Evolutionary conservation across 257 asterid genomes (phyloP), one percentile per base, ranked within the genome.

Genomic region (Eucommia ulmoides): DNA sequence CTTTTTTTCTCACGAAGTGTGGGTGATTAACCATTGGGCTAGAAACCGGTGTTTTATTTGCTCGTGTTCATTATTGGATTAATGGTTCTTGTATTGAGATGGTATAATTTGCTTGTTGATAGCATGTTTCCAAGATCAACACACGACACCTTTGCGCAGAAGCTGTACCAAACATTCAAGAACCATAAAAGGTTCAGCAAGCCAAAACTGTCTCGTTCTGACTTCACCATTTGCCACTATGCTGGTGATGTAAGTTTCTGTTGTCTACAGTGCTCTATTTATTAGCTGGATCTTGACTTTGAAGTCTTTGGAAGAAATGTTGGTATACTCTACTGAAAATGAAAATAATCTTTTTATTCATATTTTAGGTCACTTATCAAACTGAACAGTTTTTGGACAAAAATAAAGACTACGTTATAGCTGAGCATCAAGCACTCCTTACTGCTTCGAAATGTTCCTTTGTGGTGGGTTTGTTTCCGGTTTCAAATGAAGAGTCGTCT

Each of bases 71-170:
- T 26, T 42, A 23, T 35, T 49, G 42, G 55, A 56, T 41, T 60
- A 26, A 35, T 33, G n/a, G 35, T 42, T 45, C 63, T 41, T 52
- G 41, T 46, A n/a, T 20, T 42, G 33, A 63, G 23, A 38, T 48
- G 23, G 56, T 41, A 48, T 41, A 20, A 22, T 44, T 42, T 42
- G 50, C 62, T 20, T 64, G 51, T 18, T 74, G 74, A n/a, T 71
- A 91, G 99, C 71, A 91, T 86, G 97, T 88, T 91, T 65, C 96
- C 95, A 33, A 80, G 95, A 61, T 86, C 99, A 49, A 91, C 96
- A 52, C 93, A 91, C 69, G 97, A 86, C 23, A 83, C 95, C 49
- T 91, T 91, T 81, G 88, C 97, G 35, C 93, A 86, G 67, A 91
- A 88, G 83, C 76, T 91, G 65, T 91, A 91, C 69, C 89, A 79